Percentiles rank a stretch among this genome's conserved stretches.
Conservation (phyloP, 2,329 filamentous ascomycete genomes). For the Aureobasidium melanogenum region DNA sequence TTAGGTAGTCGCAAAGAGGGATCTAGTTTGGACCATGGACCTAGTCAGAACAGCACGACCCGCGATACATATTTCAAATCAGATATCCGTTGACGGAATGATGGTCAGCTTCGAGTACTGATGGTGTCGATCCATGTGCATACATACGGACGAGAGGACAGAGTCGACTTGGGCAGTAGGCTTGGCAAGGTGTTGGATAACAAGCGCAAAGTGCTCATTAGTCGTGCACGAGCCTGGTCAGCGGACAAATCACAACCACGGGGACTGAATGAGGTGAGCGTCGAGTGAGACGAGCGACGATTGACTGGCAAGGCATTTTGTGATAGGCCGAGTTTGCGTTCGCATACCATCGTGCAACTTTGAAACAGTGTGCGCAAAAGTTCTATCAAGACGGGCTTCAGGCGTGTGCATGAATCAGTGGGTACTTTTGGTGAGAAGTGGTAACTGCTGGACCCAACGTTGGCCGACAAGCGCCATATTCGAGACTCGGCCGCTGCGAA, state of each 20-base stretch:
- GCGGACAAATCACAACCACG: slow-evolving; percentile 7
- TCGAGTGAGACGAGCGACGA: not conserved
- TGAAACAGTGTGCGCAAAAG: not conserved
- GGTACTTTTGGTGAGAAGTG: not conserved
- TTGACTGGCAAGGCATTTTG: not conserved
- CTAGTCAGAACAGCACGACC: no score
- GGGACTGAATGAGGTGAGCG: not conserved
- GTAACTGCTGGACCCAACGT: not conserved
- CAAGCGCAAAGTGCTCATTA: not conserved
- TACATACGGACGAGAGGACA: not conserved
- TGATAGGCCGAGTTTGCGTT: not conserved
- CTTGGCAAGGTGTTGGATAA: slow-evolving; percentile 1
- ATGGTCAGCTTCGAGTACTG: not conserved
- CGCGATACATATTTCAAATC: not conserved
- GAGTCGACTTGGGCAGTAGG: not conserved
- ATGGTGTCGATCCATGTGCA: not conserved
- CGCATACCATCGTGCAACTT: not conserved
- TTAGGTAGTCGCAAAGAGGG: not conserved
- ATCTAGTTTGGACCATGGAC: no score
- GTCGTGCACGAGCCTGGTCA: slow-evolving; percentile 2
- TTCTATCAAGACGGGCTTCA: not conserved
- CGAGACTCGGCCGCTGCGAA: not conserved
- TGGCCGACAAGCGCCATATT: not conserved
- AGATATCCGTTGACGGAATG: not conserved
- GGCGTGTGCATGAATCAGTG: not conserved